These are phyloP conservation scores for Pneumocystis murina DNA, from an alignment of 1,139 yeast genomes.

Conservation along the genomic window DNA sequence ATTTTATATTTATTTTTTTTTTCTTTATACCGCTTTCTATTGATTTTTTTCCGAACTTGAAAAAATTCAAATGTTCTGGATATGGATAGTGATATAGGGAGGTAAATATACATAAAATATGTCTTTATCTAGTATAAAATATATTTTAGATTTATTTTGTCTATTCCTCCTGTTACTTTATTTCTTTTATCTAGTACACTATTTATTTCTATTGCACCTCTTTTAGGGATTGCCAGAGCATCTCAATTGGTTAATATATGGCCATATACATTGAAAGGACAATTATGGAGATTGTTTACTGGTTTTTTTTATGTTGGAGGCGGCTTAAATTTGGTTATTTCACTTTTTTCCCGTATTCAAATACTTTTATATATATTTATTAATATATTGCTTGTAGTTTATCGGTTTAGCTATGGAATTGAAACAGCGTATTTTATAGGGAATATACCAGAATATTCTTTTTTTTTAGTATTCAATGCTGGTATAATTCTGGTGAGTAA, in stretches of 20 bases:
- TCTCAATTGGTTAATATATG: conserved; percentile 19
- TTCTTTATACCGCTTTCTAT: background rate
- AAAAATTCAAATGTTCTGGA: background rate
- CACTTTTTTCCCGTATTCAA: conserved; percentile 3
- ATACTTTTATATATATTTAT: background rate
- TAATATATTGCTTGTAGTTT: conserved; percentile 16
- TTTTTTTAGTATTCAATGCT: conserved; percentile 21
- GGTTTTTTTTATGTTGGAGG: conserved; percentile 21
- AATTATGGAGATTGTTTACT: conserved; percentile 26
- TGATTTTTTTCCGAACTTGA: background rate
- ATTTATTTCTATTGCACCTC: conserved; percentile 17
- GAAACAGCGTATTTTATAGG: conserved; percentile 22
- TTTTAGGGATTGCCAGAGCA: conserved; percentile 15
- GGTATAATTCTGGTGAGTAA: conserved; percentile 22
- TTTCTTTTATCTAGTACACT: conserved; percentile 17
- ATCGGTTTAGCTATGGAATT: conserved; percentile 21
- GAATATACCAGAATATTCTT: conserved; percentile 22
- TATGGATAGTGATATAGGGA: background rate
- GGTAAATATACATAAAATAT: background rate
- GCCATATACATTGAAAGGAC: conserved; percentile 19
- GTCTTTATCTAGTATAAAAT: background rate
- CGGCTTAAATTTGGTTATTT: conserved; percentile 18
- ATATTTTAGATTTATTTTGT: background rate
- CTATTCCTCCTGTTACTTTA: conserved; percentile 21
- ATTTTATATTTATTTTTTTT: too few species aligned